phyloP scores from a whole-genome alignment of 805 yeast species.

The Diddensiella caesifluorescens region DNA sequence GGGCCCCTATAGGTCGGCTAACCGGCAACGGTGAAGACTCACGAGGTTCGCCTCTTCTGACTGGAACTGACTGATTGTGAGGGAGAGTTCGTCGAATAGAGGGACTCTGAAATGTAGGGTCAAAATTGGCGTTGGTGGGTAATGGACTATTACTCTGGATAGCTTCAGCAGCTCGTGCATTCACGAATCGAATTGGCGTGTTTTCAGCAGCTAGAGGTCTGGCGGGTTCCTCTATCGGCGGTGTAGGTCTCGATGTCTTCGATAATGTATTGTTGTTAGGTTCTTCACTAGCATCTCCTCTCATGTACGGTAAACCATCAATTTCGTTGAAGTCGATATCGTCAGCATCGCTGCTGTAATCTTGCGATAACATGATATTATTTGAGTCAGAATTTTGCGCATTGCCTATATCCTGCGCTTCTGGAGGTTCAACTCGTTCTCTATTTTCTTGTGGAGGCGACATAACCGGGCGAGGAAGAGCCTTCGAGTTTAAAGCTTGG shows the following conservation, averaged over 20 bases:
- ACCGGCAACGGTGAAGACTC: not conserved
- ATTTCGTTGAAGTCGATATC: conserved; percentile 10
- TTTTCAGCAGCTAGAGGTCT: not conserved
- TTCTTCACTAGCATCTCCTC: conserved; percentile 1
- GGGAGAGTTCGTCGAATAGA: conserved; percentile 26
- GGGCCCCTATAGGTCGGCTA: not conserved
- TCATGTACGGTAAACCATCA: conserved; percentile 11
- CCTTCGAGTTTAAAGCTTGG: too few species aligned
- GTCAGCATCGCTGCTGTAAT: conserved; percentile 9
- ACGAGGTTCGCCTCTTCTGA: conserved; percentile 9
- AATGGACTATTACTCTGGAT: conserved; percentile 23
- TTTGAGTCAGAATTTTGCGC: too few species aligned
- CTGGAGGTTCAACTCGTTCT: too few species aligned
- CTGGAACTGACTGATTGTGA: conserved; percentile 26
- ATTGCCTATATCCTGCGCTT: too few species aligned
- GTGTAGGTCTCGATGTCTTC: not conserved
- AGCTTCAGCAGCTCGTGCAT: conserved; percentile 28
- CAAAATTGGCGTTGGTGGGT: conserved; percentile 22
- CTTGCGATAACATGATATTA: conserved; percentile 1
- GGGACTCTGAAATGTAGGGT: conserved; percentile 24
- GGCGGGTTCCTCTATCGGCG: not conserved
- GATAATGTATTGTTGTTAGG: not conserved
- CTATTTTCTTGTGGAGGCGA: too few species aligned
- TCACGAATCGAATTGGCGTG: conserved; percentile 22
- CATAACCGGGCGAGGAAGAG: too few species aligned